Evolutionary conservation across 306 rosid genomes (phyloP), one percentile per base, ranked within the genome.

Genomic region (Castanospermum australe): DNA sequence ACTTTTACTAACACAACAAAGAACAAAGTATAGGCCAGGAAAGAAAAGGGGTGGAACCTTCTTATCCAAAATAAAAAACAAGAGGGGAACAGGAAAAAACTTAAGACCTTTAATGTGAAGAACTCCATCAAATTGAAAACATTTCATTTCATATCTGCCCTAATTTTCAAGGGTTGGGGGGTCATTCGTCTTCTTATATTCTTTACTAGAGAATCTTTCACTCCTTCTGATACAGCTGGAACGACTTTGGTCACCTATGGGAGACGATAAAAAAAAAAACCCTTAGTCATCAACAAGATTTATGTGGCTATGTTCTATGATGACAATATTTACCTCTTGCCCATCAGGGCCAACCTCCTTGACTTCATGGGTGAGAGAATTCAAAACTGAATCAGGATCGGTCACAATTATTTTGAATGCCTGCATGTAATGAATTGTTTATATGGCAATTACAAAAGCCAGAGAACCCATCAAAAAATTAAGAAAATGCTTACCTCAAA

Each of bases 121-220:
- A 80, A 93, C 96, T 41, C 99, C 99, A 77, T 96, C 99, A 86
- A 96, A 93, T 75, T 93, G 98, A 80, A 96, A 96, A 60, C 98
- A 96, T 59, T 93, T 96, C 98, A 96, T 90, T 83, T 96, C 99
- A 47, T 90, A 83, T 93, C 98, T 21, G 99, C 97, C 51, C 98
- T 89, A 75, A 96, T 93, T 87, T 96, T 96, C 93, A 93, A 75
- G 14, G 99, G 97, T 20, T 93, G 98, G 1, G 99, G 99, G 2
- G 98, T 96, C 99, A 96, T 93, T 74, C 98, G 87, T 83, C 99
- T 90, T 85, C 85, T 91, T 67, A 96, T 91, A 62, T 93, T 96
- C 84, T 83, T 96, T 28, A 93, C 82, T 17, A 96, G 75, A 48
- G 98, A 71, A 18, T 93, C 97, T 81, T 91, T 93, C 80, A 95